A percentile compares a stretch with the other conserved stretches of the same genome.
Conservation (phyloP, 225 moss, liverwort and hornwort species). For the Bryoerythrophyllum caledonicum region DNA sequence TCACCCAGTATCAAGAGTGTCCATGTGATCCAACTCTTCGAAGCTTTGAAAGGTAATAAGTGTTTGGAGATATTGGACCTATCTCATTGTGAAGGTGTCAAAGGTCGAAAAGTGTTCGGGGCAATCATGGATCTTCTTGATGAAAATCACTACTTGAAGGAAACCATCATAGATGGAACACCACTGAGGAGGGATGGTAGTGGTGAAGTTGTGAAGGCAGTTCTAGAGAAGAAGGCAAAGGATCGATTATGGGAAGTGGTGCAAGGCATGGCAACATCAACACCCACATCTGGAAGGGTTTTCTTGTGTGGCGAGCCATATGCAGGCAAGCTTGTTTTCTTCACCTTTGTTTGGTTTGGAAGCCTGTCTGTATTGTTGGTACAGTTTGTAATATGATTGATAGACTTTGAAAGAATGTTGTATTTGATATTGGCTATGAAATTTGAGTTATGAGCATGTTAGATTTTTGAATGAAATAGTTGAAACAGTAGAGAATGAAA, state of each 20-base stretch:
- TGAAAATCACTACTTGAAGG: background rate
- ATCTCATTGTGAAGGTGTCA: fast-evolving
- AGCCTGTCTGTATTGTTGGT: no score
- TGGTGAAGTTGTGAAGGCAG: background rate
- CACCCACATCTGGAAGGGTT: no score
- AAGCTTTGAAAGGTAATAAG: background rate
- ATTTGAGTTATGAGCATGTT: no score
- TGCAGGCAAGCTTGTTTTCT: no score
- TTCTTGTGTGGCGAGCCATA: no score
- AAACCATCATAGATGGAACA: background rate
- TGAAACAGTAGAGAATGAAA: no score
- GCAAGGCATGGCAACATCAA: no score
- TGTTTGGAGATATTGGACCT: background rate
- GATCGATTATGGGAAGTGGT: background rate
- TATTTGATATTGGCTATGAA: no score
- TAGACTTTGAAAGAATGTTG: no score
- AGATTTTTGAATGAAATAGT: no score
- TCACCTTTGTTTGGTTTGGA: no score
- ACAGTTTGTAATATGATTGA: no score
- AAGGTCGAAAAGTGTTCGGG: background rate
- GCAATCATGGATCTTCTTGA: background rate
- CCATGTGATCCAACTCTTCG: background rate
- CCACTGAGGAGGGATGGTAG: background rate
- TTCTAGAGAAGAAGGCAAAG: background rate
- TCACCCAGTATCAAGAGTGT: fast-evolving